Evolutionary conservation across 768 basidiomycete species (phyloP).

Genomic region (Kwoniella newhampshirensis): DNA sequence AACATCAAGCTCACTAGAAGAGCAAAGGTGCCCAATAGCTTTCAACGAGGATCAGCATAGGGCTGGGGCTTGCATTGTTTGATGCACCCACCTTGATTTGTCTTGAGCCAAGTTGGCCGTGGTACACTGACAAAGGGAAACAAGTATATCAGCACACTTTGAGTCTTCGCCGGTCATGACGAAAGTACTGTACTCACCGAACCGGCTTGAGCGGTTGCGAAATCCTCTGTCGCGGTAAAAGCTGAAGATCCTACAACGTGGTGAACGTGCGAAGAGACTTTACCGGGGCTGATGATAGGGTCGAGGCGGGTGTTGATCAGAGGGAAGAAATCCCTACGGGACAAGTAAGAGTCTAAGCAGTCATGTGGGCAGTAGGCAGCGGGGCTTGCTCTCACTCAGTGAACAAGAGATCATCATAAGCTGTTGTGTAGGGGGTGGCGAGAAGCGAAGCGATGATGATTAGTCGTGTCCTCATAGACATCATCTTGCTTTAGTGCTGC

Average conservation of each 20-base stretch:
- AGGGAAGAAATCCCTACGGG: constrained; percentile 14
- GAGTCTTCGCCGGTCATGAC: not conserved
- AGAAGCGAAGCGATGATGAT: no score
- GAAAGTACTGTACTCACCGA: constrained; percentile 12
- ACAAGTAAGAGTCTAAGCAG: no score
- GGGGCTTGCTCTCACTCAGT: constrained; percentile 11
- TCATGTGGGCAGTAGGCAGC: no score
- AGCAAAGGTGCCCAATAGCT: constrained; percentile 37
- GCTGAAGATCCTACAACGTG: constrained; percentile 36
- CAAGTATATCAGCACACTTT: not conserved
- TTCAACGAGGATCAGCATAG: no score
- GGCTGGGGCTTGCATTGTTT: no score
- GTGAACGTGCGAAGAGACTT: constrained; percentile 46
- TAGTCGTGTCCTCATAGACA: no score
- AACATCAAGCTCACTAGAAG: constrained; percentile 19
- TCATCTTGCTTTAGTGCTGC: no score
- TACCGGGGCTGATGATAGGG: constrained; percentile 45
- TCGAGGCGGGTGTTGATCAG: constrained; percentile 32
- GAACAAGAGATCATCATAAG: constrained; percentile 12
- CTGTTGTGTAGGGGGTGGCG: not conserved
- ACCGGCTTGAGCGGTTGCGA: not conserved
- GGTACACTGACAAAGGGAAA: constrained; percentile 21
- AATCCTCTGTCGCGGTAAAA: constrained; percentile 23
- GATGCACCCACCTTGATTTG: constrained; percentile 23
- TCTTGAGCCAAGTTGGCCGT: constrained; percentile 27